Evolutionary conservation across 352 stramenopile genomes (phyloP).

Genomic region (Phytophthora aleatoria): DNA sequence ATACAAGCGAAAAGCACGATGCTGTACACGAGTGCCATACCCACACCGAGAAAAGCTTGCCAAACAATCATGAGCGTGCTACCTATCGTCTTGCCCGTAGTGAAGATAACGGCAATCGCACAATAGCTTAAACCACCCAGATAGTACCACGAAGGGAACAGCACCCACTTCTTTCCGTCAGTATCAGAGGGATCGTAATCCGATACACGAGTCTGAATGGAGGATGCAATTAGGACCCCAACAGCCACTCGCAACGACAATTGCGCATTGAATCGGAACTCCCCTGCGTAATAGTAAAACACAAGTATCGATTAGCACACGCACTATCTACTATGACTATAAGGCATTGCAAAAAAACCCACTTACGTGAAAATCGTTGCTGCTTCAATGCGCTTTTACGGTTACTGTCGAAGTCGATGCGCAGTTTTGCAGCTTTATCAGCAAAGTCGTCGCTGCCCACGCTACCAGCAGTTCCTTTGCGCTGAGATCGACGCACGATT

Average conservation of each 20-base stretch:
- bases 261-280: conserved; percentile 50
- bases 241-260: conserved; percentile 44
- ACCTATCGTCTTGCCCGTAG: conserved; percentile 68
- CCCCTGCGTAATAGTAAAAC: conserved; percentile 21
- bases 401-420: conserved; percentile 32
- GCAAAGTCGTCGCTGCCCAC: conserved; percentile 38
- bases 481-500: conserved; percentile 28
- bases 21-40: conserved; percentile 77
- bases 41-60: conserved; percentile 73
- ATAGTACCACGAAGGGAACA: conserved; percentile 60
- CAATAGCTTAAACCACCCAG: conserved; percentile 79
- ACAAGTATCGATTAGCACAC: not conserved
- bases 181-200: conserved; percentile 27
- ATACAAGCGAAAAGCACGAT: conserved; percentile 65
- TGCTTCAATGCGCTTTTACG: conserved; percentile 26
- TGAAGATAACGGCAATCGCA: conserved; percentile 73
- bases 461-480: conserved; percentile 28
- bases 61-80: conserved; percentile 73
- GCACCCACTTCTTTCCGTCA: conserved; percentile 42
- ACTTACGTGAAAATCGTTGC: conserved; percentile 37
- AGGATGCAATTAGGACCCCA: conserved; percentile 46
- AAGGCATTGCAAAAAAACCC: no score
- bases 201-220: conserved; percentile 44
- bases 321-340: no score
- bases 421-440: conserved; percentile 35